Percentiles rank a stretch among this genome's conserved stretches.
phyloP scores from a whole-genome alignment of 495 filamentous ascomycete genomes.

The Lophiotrema nucula region DNA sequence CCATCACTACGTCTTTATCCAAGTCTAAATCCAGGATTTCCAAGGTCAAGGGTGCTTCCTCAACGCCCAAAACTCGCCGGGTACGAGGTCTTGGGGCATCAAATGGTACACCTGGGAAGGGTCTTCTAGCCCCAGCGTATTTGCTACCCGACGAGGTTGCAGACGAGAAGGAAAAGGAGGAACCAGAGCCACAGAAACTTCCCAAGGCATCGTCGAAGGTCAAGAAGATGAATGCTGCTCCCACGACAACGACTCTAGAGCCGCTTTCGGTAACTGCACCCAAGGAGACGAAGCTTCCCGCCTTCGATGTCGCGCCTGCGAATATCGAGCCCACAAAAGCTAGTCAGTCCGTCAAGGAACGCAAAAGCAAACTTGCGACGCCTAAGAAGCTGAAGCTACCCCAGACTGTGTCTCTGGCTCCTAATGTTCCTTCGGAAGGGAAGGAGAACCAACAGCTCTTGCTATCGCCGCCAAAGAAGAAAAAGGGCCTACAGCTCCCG shows the following conservation, averaged over 20 bases:
- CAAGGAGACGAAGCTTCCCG: neutral
- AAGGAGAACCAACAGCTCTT: slow-evolving; percentile 27
- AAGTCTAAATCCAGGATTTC: slow-evolving; percentile 12
- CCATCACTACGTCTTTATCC: slow-evolving; percentile 1
- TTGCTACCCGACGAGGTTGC: slow-evolving; percentile 16
- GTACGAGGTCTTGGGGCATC: slow-evolving; percentile 25
- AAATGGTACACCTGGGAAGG: slow-evolving; percentile 35
- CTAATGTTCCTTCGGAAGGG: slow-evolving; percentile 12
- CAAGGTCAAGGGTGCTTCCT: slow-evolving; percentile 22
- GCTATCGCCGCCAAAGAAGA: slow-evolving; percentile 19
- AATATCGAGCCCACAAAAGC: slow-evolving; percentile 1
- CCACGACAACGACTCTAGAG: neutral
- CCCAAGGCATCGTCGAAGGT: slow-evolving; percentile 5
- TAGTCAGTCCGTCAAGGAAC: slow-evolving; percentile 13
- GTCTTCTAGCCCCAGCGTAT: slow-evolving; percentile 26
- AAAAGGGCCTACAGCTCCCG: neutral
- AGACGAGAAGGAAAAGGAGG: slow-evolving; percentile 24
- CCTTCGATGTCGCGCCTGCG: neutral
- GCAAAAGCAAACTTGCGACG: slow-evolving; percentile 29
- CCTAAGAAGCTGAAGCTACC: slow-evolving; percentile 28
- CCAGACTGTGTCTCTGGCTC: neutral
- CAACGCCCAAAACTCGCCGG: slow-evolving; percentile 20
- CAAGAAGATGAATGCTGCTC: slow-evolving; percentile 19
- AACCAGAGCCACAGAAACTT: slow-evolving; percentile 1
- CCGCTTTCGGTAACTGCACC: neutral